Conservation (phyloP, 2,329 filamentous ascomycete genomes). For the Fusarium sp. region DNA sequence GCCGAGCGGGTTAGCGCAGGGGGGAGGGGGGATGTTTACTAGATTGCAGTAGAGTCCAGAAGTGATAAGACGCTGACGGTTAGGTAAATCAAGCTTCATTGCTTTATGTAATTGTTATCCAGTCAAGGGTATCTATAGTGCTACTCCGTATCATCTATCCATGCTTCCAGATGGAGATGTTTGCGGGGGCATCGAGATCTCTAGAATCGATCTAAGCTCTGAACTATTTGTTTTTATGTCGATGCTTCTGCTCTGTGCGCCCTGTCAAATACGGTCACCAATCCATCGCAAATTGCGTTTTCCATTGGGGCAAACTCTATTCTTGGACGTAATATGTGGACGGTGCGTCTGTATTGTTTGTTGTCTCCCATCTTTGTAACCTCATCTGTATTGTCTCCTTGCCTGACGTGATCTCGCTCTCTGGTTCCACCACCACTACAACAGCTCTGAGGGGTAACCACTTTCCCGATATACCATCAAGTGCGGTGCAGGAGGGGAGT, state of each 20-base stretch:
- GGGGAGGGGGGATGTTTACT: neutral
- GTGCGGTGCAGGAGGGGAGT: neutral
- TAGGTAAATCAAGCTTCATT: conserved; percentile 24
- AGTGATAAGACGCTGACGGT: conserved; percentile 15
- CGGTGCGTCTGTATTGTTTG: neutral
- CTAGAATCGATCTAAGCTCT: neutral
- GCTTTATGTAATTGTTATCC: conserved; percentile 14
- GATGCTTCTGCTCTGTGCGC: neutral
- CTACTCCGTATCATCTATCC: conserved; percentile 1
- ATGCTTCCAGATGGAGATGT: neutral
- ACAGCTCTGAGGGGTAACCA: conserved; percentile 1
- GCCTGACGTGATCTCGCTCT: conserved; percentile 5
- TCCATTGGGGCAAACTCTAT: conserved; percentile 2
- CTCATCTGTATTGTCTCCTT: neutral
- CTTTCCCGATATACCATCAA: neutral
- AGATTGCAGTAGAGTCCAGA: conserved; percentile 5
- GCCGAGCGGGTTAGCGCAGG: conserved; percentile 35
- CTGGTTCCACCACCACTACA: conserved; percentile 23
- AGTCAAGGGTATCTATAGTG: neutral
- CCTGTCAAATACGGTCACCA: neutral
- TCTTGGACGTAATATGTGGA: neutral
- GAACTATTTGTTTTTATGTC: neutral
- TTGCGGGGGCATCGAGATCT: conserved; percentile 13
- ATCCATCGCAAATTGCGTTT: neutral
- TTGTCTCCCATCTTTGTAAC: neutral